Evolutionary conservation across 768 basidiomycete genomes (phyloP).

Genomic region (Mycena galericulata): DNA sequence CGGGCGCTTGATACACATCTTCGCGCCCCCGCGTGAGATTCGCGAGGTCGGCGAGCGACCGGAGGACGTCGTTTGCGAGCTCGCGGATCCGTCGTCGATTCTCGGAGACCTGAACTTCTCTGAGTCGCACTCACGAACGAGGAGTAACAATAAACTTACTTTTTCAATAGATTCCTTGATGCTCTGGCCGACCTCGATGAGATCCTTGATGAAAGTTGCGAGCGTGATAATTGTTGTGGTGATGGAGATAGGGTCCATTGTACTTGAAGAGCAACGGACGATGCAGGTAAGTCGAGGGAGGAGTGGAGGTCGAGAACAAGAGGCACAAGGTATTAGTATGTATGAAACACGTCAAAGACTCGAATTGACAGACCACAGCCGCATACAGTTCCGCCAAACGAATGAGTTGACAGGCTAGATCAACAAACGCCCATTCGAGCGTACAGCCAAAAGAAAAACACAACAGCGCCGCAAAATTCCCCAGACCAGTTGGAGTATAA

Average conservation of each 20-base stretch:
- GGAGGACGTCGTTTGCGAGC: conserved; percentile 12
- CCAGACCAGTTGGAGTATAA: no score
- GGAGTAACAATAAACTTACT: not conserved
- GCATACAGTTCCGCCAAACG: no score
- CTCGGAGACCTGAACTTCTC: conserved; percentile 7
- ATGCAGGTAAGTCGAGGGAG: no score
- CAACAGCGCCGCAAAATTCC: no score
- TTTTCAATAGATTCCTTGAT: not conserved
- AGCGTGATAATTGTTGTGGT: not conserved
- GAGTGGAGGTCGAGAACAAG: not conserved
- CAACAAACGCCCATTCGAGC: no score
- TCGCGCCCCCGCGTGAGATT: conserved; percentile 2
- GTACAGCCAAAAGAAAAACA: no score
- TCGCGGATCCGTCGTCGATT: conserved; percentile 19
- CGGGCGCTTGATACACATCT: conserved; percentile 3
- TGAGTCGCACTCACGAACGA: not conserved
- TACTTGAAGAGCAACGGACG: not conserved
- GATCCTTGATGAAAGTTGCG: not conserved
- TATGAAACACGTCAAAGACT: no score
- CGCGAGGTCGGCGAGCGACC: not conserved
- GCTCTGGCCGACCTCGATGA: not conserved
- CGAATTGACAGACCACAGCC: no score
- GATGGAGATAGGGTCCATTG: not conserved
- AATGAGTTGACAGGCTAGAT: no score
- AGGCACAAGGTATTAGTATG: no score